phyloP scores from a whole-genome alignment of 257 asterid genomes.

The Craterostigma plantagineum region DNA sequence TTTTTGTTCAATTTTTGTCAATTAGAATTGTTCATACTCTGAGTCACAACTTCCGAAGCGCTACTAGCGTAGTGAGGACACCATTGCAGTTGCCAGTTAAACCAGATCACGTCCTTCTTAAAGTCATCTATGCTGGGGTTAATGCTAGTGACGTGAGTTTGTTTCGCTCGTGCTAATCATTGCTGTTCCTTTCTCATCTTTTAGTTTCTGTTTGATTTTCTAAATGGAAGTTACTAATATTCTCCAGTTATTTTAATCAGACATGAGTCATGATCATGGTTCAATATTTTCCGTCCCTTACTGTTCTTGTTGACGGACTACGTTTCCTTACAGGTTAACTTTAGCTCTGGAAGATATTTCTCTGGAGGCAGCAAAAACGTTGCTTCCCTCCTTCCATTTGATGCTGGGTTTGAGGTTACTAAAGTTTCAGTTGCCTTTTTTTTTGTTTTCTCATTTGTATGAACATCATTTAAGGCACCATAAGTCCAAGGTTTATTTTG shows the following conservation, averaged over 20 bases:
- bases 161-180: conserved; percentile 5
- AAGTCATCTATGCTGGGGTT: conserved; percentile 90
- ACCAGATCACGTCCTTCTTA: conserved; percentile 70
- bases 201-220: conserved; percentile 7
- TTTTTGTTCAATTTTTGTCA: conserved; percentile 10
- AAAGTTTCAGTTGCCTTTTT: conserved; percentile 2
- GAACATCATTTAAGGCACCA: conserved; percentile 1
- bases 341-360: conserved; percentile 87
- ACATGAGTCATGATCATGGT: background rate
- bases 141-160: conserved; percentile 95
- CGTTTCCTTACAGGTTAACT: conserved; percentile 49
- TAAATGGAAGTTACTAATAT: conserved; percentile 1
- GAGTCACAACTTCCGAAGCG: conserved; percentile 71
- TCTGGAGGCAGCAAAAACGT: conserved; percentile 43
- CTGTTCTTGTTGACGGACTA: background rate
- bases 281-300: background rate
- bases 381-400: conserved; percentile 66
- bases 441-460: conserved; percentile 1
- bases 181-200: background rate
- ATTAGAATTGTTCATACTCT: conserved; percentile 76
- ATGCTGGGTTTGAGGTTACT: conserved; percentile 91
- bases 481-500: too few relatives aligned
- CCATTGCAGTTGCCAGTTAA: conserved; percentile 54
- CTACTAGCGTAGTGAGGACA: conserved; percentile 43
- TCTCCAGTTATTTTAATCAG: background rate